These are phyloP conservation scores for Tricholoma sp. DNA, from an alignment of 768 basidiomycete genomes.

Conservation along the genomic window DNA sequence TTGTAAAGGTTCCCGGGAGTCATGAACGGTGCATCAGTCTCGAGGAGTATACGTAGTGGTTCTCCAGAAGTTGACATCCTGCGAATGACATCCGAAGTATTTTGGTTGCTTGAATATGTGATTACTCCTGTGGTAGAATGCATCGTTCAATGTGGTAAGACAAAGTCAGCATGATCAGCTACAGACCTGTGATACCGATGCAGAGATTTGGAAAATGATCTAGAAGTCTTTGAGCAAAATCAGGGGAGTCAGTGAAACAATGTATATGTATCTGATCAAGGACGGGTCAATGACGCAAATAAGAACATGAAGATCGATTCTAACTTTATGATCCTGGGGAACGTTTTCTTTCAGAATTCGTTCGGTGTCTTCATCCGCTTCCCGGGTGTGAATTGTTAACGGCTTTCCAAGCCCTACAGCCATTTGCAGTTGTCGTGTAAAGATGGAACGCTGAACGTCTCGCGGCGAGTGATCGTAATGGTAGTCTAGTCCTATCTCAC, in stretches of 20 bases:
- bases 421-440: constrained; percentile 60
- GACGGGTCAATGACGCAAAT: background rate
- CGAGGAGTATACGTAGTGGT: constrained; percentile 54
- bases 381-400: constrained; percentile 81
- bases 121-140: constrained; percentile 55
- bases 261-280: constrained; percentile 70
- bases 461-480: constrained; percentile 79
- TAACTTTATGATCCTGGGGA: constrained; percentile 62
- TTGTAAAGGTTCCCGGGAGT: constrained; percentile 69
- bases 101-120: constrained; percentile 68
- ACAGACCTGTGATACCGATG: constrained; percentile 74
- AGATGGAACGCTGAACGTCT: constrained; percentile 59
- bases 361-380: constrained; percentile 82
- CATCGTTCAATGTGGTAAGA: background rate
- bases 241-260: constrained; percentile 82
- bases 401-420: constrained; percentile 71
- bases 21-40: constrained; percentile 90
- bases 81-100: constrained; percentile 66
- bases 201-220: constrained; percentile 77
- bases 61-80: constrained; percentile 33
- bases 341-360: constrained; percentile 72
- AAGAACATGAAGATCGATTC: constrained; percentile 6
- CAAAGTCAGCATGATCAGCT: background rate
- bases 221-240: constrained; percentile 64
- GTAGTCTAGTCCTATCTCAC: constrained; percentile 85